Base-by-base conservation (phyloP, 108 stramenopile genomes). In the Cyclotella baltica region DNA sequence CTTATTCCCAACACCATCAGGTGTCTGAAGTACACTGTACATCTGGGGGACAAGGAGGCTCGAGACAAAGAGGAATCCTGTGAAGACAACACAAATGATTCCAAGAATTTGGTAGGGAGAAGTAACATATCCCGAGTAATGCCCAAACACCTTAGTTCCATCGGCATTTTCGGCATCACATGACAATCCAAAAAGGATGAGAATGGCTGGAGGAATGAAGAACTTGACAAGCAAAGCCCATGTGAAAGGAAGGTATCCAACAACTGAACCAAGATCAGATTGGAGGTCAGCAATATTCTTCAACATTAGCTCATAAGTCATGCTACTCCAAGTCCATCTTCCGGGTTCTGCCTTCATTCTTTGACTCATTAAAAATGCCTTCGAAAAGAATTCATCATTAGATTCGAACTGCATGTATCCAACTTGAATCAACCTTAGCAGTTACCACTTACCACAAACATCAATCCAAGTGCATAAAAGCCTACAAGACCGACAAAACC, bases 171-270 rank as follows among this genome's bases (percentile, higher is more conserved):
- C 50, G 8, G 88, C 78, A 31, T 63, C 72, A 28, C 70, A 20
- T 11, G 33, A 31, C 23, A 69, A 59, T 1, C 33, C 40, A 46
- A 88, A 86, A 10, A 91, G 75, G 18, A 89, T 67, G 19, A 89
- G 40, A 22, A 91, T 48, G 29, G 88, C 58, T 27, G 78, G 90
- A 8, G 86, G 85, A 53, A 86, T 85, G 52, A 88, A 48, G 61
- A 77, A 65, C 65, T 85, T 85, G 62, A 88, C 85, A 28, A 77
- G 36, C 36, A 89, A 36, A 34, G 72, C 81, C 90, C 90, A 91
- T 16, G 78, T 48, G 43, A 65, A 58, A 19, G 88, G 88, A 50
- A 90, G 59, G 40, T 72, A 48, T 29, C 90, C 87, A 23, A 85
- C 80, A 51, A 73, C 74, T 52, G 48, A 57, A n/a, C 70, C 30